Percentiles rank a stretch among this genome's conserved stretches.
phyloP scores from a whole-genome alignment of 1,139 yeast genomes.

The Sugiyamaella paludigena region DNA sequence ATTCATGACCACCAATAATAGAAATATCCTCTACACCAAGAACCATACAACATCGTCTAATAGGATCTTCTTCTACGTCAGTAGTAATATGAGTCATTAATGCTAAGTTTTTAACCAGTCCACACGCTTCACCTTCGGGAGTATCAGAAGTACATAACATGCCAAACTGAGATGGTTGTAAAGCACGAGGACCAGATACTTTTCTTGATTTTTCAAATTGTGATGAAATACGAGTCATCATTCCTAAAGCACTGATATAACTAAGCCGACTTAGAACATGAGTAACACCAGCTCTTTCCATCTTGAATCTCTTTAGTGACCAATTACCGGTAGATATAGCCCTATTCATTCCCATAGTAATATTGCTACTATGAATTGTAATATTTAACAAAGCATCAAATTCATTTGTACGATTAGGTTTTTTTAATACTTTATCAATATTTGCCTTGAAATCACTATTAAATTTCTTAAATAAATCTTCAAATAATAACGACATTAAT shows the following conservation, averaged over 20 bases:
- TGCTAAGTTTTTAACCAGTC: constrained; percentile 92
- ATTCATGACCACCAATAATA: constrained; percentile 76
- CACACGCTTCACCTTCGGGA: constrained; percentile 99
- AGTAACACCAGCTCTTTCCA: constrained; percentile 99
- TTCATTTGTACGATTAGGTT: constrained; percentile 92
- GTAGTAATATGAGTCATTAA: constrained; percentile 98
- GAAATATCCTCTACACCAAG: constrained; percentile 89
- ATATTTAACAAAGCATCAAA: constrained; percentile 90
- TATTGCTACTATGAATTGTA: constrained; percentile 86
- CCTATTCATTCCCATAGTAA: constrained; percentile 90
- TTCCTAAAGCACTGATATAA: constrained; percentile 92
- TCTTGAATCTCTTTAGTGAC: constrained; percentile 97
- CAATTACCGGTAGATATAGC: constrained; percentile 99
- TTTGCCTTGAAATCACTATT: constrained; percentile 91
- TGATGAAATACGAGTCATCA: constrained; percentile 99
- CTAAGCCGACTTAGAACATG: constrained; percentile 90
- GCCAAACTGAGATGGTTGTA: constrained; percentile 98
- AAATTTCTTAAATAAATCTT: constrained; percentile 94
- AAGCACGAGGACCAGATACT: constrained; percentile 98
- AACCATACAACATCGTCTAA: constrained; percentile 68
- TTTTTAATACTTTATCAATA: constrained; percentile 88
- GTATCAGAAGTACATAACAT: constrained; percentile 99
- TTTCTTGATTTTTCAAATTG: constrained; percentile 97
- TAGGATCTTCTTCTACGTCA: constrained; percentile 93
- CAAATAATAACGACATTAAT: constrained; percentile 88